Evolutionary conservation across 306 rosid species (phyloP).

Genomic region (Citrullus colocynthis): DNA sequence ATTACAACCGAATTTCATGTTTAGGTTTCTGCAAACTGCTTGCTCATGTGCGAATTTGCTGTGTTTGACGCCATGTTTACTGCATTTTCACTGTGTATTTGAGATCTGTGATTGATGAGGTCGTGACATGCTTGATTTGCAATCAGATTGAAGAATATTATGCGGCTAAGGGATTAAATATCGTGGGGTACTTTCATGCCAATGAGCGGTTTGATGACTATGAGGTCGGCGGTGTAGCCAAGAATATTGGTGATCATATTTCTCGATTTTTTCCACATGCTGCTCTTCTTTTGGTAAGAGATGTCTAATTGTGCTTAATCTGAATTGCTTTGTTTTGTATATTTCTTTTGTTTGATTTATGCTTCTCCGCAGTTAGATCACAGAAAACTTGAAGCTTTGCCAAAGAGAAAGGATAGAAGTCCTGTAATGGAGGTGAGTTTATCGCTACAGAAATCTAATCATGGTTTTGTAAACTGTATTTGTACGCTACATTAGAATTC

Average conservation of each 20-base stretch:
- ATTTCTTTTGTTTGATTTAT: neutral
- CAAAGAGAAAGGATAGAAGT: constrained; percentile 52
- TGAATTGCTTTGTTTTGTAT: neutral
- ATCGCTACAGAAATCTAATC: neutral
- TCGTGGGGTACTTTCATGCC: constrained; percentile 88
- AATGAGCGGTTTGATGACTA: constrained; percentile 86
- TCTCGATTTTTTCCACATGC: constrained; percentile 83
- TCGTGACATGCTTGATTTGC: constrained; percentile 2
- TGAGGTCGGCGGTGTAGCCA: constrained; percentile 65
- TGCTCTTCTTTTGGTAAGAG: constrained; percentile 59
- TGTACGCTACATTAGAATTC: neutral
- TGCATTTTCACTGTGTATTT: neutral
- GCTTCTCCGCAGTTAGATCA: constrained; percentile 56
- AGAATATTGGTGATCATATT: constrained; percentile 81
- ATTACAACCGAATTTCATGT: neutral
- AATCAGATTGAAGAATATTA: constrained; percentile 71
- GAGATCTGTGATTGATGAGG: neutral
- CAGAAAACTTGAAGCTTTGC: constrained; percentile 63
- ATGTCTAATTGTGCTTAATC: neutral
- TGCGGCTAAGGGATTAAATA: constrained; percentile 54
- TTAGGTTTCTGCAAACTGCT: neutral
- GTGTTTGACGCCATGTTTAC: neutral
- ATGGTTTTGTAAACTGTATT: constrained; percentile 3
- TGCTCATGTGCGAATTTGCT: neutral
- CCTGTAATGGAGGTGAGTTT: constrained; percentile 67